Conservation (phyloP, 2,329 filamentous ascomycete species). For the Raffaelea albimanens region DNA sequence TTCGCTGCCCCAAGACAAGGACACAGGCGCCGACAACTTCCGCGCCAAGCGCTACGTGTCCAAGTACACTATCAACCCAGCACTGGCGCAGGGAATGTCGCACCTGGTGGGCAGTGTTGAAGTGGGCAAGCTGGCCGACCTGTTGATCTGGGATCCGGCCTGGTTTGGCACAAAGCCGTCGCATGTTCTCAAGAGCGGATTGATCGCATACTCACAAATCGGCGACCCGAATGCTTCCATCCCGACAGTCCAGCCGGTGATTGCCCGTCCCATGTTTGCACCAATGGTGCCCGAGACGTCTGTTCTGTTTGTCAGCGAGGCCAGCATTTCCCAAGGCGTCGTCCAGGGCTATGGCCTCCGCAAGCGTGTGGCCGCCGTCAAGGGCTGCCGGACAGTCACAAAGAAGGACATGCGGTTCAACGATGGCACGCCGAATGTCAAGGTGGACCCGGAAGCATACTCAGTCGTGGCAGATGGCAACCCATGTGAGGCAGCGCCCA, state of each 20-base stretch:
- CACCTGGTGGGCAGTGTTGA: constrained; percentile 83
- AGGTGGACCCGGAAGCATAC: constrained; percentile 86
- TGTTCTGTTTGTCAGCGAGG: constrained; percentile 74
- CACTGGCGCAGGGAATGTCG: constrained; percentile 79
- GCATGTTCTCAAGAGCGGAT: constrained; percentile 75
- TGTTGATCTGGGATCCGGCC: constrained; percentile 77
- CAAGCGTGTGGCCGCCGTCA: constrained; percentile 74
- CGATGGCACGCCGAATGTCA: constrained; percentile 74
- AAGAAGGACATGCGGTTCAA: constrained; percentile 93
- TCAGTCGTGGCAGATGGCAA: constrained; percentile 75
- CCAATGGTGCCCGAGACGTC: constrained; percentile 61
- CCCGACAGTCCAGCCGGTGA: constrained; percentile 76
- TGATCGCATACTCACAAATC: constrained; percentile 79
- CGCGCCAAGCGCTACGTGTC: constrained; percentile 85
- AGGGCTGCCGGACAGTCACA: constrained; percentile 59
- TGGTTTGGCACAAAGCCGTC: constrained; percentile 83
- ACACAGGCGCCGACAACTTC: constrained; percentile 76
- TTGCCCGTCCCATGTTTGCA: constrained; percentile 80
- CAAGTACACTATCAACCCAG: constrained; percentile 95
- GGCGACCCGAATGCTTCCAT: constrained; percentile 78
- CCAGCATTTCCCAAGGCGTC: constrained; percentile 56
- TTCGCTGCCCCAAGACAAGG: constrained; percentile 60
- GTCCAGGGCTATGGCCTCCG: constrained; percentile 64
- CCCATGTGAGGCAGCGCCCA: constrained; percentile 64
- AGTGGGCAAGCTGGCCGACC: constrained; percentile 79